Conservation (phyloP, 768 basidiomycete species). For the Podaxis mareebaensis region DNA sequence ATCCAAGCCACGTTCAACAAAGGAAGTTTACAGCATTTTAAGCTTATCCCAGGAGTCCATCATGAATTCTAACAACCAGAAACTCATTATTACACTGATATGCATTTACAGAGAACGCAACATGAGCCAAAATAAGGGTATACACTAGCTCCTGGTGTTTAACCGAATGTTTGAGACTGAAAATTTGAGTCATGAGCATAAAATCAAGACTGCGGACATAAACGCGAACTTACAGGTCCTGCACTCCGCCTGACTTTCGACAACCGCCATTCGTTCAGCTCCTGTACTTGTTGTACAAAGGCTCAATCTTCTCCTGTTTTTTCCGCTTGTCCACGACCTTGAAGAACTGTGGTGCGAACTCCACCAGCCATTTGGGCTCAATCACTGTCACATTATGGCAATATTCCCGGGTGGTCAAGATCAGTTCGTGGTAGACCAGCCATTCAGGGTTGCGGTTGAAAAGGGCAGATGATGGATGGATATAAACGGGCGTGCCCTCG, state of each 20-base stretch:
- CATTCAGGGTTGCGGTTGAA: conserved; percentile 82
- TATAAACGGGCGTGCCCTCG: no score
- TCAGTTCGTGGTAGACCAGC: conserved; percentile 93
- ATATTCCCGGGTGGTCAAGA: conserved; percentile 95
- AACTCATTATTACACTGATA: conserved; percentile 1
- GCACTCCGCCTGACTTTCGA: conserved; percentile 92
- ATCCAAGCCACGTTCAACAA: no score
- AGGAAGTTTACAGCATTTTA: background rate
- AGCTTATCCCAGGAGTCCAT: background rate
- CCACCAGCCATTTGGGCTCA: conserved; percentile 98
- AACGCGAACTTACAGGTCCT: conserved; percentile 57
- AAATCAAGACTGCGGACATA: background rate
- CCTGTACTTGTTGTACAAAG: conserved; percentile 93
- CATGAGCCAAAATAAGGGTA: background rate
- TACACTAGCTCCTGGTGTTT: conserved; percentile 19
- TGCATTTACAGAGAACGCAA: conserved; percentile 1
- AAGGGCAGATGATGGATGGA: no score
- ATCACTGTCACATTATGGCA: conserved; percentile 92
- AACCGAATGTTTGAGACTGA: conserved; percentile 92
- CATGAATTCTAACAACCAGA: background rate
- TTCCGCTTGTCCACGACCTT: conserved; percentile 97
- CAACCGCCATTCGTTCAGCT: conserved; percentile 91
- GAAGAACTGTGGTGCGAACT: conserved; percentile 98
- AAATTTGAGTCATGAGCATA: conserved; percentile 21
- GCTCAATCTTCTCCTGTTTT: conserved; percentile 95